These are phyloP conservation scores for Aureobasidium sp. DNA, from an alignment of 2,329 filamentous ascomycete species.

Conservation along the genomic window DNA sequence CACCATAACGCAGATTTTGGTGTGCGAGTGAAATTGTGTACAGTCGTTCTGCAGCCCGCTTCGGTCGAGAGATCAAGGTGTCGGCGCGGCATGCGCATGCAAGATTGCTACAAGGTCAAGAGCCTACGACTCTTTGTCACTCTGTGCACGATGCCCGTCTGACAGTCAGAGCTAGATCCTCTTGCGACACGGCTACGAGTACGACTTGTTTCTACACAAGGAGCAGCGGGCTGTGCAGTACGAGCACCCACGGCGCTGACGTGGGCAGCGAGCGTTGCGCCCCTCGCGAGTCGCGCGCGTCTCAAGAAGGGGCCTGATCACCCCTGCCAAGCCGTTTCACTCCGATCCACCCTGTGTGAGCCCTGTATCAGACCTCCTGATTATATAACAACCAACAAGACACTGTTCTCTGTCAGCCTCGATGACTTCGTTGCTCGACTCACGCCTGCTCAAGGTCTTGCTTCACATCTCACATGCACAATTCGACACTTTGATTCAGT, in stretches of 20 bases:
- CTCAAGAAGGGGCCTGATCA: neutral
- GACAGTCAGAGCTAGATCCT: neutral
- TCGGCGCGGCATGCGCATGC: constrained; percentile 7
- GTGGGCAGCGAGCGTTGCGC: neutral
- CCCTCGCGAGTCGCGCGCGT: constrained; percentile 2
- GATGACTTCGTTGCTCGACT: neutral
- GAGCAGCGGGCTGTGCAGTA: neutral
- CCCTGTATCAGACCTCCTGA: neutral
- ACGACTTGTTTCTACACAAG: neutral
- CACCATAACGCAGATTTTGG: constrained; percentile 18
- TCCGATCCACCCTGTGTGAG: neutral
- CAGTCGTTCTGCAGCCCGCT: constrained; percentile 5
- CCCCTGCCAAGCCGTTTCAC: constrained; percentile 9
- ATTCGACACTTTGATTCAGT: neutral
- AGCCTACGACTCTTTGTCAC: neutral
- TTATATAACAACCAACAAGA: neutral
- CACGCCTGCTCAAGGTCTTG: neutral
- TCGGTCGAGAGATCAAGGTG: neutral
- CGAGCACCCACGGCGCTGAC: constrained; percentile 1
- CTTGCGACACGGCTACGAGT: neutral
- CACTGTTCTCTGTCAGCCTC: neutral
- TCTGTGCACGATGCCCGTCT: neutral
- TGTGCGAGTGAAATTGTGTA: neutral
- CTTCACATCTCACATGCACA: neutral
- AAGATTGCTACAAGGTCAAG: neutral